Evolutionary conservation across 139 green algal species (phyloP).

Genomic region (Volvox reticuliferus): DNA sequence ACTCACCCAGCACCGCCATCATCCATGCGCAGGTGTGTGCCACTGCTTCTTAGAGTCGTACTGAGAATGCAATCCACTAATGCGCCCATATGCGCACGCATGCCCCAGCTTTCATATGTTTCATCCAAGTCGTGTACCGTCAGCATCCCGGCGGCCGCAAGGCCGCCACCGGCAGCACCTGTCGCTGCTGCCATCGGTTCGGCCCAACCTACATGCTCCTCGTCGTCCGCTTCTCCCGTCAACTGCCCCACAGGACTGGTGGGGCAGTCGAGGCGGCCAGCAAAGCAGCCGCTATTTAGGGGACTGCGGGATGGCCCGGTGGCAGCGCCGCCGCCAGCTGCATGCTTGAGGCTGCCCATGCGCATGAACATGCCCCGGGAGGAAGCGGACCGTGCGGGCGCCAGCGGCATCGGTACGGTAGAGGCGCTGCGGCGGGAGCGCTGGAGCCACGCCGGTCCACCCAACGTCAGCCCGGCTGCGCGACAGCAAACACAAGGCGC

Average conservation of each 20-base stretch:
- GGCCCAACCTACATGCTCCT: background rate
- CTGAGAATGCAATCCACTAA: slow-evolving; percentile 33
- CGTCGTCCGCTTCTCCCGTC: background rate
- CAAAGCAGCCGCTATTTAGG: background rate
- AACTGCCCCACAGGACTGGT: background rate
- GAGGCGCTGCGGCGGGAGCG: background rate
- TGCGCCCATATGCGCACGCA: slow-evolving; percentile 24
- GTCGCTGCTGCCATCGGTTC: background rate
- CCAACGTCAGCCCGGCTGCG: background rate
- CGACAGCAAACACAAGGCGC: too few relatives aligned
- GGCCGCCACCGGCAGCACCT: background rate
- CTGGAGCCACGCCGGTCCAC: background rate
- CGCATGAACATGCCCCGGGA: background rate
- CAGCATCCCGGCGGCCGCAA: background rate
- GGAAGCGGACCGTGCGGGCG: background rate
- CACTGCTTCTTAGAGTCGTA: background rate
- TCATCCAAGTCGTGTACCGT: slow-evolving; percentile 38
- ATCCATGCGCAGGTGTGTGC: background rate
- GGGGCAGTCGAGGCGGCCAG: background rate
- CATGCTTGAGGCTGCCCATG: background rate
- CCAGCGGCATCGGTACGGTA: background rate
- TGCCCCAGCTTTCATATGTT: slow-evolving; percentile 30
- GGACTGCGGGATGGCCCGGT: background rate
- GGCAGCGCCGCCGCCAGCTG: background rate
- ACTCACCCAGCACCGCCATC: background rate